phyloP scores from a whole-genome alignment of 2,329 filamentous ascomycete species.

The Zalaria obscura region DNA sequence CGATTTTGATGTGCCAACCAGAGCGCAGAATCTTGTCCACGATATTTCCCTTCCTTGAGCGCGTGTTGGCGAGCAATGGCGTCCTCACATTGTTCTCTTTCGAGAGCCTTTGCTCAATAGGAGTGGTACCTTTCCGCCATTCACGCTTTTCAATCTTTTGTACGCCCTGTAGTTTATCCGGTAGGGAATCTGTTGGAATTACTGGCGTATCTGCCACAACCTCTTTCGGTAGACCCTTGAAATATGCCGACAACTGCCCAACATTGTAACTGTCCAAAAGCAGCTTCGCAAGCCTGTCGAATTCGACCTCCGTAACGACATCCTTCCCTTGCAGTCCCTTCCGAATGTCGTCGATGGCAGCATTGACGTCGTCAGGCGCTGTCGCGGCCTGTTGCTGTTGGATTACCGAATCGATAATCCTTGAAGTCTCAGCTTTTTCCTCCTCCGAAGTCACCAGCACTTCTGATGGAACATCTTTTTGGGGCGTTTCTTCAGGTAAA shows the following conservation, averaged over 20 bases:
- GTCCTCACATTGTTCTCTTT: not conserved
- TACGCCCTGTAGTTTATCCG: not conserved
- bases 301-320: not conserved
- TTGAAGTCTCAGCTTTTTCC: not conserved
- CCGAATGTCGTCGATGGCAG: not conserved
- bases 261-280: not conserved
- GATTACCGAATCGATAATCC: not conserved
- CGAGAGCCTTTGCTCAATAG: not conserved
- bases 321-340: not conserved
- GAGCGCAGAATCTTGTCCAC: slow-evolving; percentile 4
- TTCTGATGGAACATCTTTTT: not conserved
- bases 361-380: not conserved
- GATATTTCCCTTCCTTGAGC: not conserved
- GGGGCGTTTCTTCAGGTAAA: not conserved
- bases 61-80: not conserved
- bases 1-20: slow-evolving; percentile 2
- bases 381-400: not conserved
- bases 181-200: no score
- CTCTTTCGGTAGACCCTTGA: not conserved
- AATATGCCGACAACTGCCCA: not conserved
- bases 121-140: not conserved
- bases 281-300: not conserved
- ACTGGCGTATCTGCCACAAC: no score
- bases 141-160: not conserved
- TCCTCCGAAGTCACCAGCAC: not conserved